Percentiles rank a stretch among this genome's conserved stretches.
Evolutionary conservation across 1,284 basidiomycete genomes (phyloP).

Genomic region (Calocybe gambosa): DNA sequence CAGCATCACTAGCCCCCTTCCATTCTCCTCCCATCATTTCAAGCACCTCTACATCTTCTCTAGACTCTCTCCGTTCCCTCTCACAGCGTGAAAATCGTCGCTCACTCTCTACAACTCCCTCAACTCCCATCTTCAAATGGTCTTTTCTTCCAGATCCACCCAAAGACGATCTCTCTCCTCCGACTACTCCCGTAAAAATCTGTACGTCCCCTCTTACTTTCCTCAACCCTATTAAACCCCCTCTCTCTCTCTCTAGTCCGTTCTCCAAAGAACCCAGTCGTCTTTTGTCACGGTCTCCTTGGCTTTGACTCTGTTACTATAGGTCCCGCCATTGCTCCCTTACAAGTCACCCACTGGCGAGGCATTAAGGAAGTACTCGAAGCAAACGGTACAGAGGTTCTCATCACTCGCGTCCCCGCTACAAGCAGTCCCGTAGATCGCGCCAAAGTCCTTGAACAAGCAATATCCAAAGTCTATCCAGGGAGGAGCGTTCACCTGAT

Average conservation of each 20-base stretch:
- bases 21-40: constrained; percentile 30
- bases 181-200: constrained; percentile 46
- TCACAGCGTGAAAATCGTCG: constrained; percentile 30
- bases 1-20: constrained; percentile 39
- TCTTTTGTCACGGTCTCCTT: constrained; percentile 91
- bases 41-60: constrained; percentile 31
- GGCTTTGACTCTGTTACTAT: constrained; percentile 80
- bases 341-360: constrained; percentile 91
- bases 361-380: constrained; percentile 90
- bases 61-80: constrained; percentile 56
- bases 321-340: constrained; percentile 64
- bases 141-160: constrained; percentile 50
- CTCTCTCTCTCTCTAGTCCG: constrained; percentile 43
- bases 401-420: constrained; percentile 89
- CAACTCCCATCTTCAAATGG: constrained; percentile 31
- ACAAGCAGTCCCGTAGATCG: constrained; percentile 83
- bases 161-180: constrained; percentile 53
- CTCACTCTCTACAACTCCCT: constrained; percentile 23
- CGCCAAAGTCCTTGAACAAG: constrained; percentile 80
- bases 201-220: constrained; percentile 41
- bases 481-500: constrained; percentile 85
- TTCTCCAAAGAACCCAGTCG: constrained; percentile 75
- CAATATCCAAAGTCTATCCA: constrained; percentile 74
- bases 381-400: constrained; percentile 82
- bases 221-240: constrained; percentile 5